Conservation (phyloP, 202 grass and related monocot genomes). For the Setaria italica region DNA sequence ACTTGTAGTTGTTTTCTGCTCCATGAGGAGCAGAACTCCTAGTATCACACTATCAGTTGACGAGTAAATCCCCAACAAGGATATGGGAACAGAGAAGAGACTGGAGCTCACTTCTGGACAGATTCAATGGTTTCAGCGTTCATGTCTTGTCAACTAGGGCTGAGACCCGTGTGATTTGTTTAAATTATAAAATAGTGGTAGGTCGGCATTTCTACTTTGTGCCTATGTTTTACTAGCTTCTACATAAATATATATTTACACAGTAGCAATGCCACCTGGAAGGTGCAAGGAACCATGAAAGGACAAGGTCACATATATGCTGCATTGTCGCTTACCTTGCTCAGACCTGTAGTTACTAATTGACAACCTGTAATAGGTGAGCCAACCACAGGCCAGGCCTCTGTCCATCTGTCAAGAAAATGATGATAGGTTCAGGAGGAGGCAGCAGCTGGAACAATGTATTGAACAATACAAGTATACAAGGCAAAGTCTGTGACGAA, state of each 20-base stretch:
- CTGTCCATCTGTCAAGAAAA: background rate
- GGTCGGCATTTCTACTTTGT: constrained; percentile 43
- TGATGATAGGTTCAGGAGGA: constrained; percentile 17
- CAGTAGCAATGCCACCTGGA: constrained; percentile 6
- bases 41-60: background rate
- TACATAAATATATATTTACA: constrained; percentile 21
- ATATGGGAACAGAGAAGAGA: background rate
- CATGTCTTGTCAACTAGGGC: constrained; percentile 13
- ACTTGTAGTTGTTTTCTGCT: background rate
- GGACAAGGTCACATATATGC: background rate
- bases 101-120: constrained; percentile 7
- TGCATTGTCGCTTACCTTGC: constrained; percentile 10
- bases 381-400: constrained; percentile 11
- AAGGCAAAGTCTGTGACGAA: background rate
- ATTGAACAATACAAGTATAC: background rate
- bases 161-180: background rate
- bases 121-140: constrained; percentile 20
- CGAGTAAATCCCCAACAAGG: background rate
- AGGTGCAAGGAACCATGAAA: constrained; percentile 30
- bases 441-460: background rate
- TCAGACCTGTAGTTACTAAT: constrained; percentile 9
- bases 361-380: constrained; percentile 14
- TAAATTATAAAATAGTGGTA: constrained; percentile 22
- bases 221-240: constrained; percentile 27
- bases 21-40: background rate